Percentiles rank a stretch among this genome's conserved stretches.
Evolutionary conservation across 139 green algal species (phyloP).

Genomic region (Coelastrella sp.): DNA sequence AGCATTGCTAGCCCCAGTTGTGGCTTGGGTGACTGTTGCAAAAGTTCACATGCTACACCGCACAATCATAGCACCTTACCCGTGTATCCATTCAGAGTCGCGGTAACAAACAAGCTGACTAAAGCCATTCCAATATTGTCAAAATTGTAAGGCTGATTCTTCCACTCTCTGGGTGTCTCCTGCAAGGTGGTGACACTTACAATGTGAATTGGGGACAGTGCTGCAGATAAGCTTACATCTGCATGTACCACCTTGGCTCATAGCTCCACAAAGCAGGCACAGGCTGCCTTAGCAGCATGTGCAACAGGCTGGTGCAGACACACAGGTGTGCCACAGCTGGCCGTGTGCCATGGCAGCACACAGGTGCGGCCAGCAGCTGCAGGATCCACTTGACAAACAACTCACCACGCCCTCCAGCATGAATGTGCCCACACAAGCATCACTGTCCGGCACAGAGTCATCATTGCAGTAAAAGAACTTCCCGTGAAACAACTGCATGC

Average conservation of each 20-base stretch:
- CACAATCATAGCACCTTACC: not conserved
- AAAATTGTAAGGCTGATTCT: constrained; percentile 78
- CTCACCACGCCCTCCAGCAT: constrained; percentile 28
- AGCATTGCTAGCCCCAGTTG: too few species aligned
- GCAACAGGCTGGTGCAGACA: too few species aligned
- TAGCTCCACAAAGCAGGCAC: too few species aligned
- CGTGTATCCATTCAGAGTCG: constrained; percentile 86
- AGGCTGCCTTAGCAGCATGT: too few species aligned
- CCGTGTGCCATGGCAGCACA: too few species aligned
- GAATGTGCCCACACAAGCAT: constrained; percentile 69
- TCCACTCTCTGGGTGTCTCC: constrained; percentile 58
- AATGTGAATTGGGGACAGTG: not conserved
- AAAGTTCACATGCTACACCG: too few species aligned
- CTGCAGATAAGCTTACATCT: too few species aligned
- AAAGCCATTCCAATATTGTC: constrained; percentile 83
- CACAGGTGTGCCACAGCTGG: too few species aligned
- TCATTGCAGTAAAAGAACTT: constrained; percentile 81
- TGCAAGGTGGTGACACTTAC: not conserved
- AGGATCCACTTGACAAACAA: not conserved
- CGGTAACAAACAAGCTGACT: constrained; percentile 76
- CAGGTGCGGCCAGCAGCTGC: not conserved
- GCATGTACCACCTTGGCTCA: too few species aligned
- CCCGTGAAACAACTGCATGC: constrained; percentile 40
- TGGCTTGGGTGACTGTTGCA: too few species aligned
- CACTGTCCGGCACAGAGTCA: constrained; percentile 52